These are phyloP conservation scores for Pseudomonodictys pantanalensis DNA, from an alignment of 495 filamentous ascomycete species.

Conservation along the genomic window DNA sequence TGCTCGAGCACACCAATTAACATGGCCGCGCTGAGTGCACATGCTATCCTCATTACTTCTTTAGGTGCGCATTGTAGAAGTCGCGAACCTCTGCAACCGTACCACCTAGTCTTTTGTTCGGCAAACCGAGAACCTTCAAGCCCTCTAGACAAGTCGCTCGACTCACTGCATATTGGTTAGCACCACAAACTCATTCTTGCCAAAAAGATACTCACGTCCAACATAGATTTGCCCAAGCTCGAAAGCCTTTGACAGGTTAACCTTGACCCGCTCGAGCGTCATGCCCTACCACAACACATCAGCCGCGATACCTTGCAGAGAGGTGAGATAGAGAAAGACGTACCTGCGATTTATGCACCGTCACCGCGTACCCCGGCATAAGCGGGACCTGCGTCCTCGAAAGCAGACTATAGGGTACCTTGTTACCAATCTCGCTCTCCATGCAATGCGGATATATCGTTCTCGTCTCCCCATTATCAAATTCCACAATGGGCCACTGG, in stretches of 20 bases:
- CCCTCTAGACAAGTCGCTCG: neutral
- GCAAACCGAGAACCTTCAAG: neutral
- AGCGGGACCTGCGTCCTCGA: constrained; percentile 47
- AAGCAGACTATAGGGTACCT: constrained; percentile 29
- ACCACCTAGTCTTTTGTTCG: no score
- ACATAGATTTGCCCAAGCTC: neutral
- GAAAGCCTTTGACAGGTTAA: neutral
- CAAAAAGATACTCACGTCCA: neutral
- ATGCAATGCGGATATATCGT: constrained; percentile 50
- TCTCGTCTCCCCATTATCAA: constrained; percentile 1
- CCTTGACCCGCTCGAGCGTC: constrained; percentile 1
- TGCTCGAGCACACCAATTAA: no score
- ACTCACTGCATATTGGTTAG: neutral
- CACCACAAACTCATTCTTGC: neutral
- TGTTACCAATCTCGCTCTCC: constrained; percentile 47
- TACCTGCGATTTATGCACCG: constrained; percentile 47
- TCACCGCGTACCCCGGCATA: constrained; percentile 45
- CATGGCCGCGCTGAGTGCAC: no score
- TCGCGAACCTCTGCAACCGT: no score
- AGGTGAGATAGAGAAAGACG: neutral
- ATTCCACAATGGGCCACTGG: neutral
- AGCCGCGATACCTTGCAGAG: neutral
- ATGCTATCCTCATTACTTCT: no score
- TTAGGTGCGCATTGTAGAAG: no score
- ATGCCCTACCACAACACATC: neutral